phyloP scores from a whole-genome alignment of 2,329 filamentous ascomycete genomes.

The Raffaelea arxii region DNA sequence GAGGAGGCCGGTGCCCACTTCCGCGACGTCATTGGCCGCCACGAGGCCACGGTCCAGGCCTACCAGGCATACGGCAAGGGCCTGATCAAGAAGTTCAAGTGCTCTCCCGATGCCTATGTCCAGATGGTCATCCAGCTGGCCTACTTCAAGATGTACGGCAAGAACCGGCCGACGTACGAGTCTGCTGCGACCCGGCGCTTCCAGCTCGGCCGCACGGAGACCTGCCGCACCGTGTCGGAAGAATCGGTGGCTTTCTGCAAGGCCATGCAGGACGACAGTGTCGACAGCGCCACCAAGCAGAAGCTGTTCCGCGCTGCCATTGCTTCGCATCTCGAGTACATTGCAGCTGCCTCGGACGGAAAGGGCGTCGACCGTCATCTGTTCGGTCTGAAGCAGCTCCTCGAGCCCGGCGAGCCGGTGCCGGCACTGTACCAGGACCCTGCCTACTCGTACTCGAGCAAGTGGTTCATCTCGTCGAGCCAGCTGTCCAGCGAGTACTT shows the following conservation, averaged over 20 bases:
- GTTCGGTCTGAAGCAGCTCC: conserved; percentile 90
- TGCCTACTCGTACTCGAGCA: conserved; percentile 70
- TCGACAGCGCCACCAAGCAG: conserved; percentile 40
- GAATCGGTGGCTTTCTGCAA: conserved; percentile 85
- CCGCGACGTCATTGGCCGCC: conserved; percentile 67
- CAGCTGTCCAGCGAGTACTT: conserved; percentile 96
- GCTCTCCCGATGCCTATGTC: conserved; percentile 92
- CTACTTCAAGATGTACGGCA: conserved; percentile 98
- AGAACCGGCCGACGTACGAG: conserved; percentile 95
- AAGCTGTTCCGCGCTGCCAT: conserved; percentile 76
- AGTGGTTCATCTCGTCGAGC: conserved; percentile 81
- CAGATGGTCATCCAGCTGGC: conserved; percentile 98
- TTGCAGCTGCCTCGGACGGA: conserved; percentile 77
- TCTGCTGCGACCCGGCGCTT: conserved; percentile 90
- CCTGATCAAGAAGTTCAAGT: conserved; percentile 98
- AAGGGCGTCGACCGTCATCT: conserved; percentile 93
- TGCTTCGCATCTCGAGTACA: conserved; percentile 80
- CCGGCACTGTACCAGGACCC: conserved; percentile 83
- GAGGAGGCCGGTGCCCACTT: conserved; percentile 73
- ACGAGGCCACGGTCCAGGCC: conserved; percentile 87
- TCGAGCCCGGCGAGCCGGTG: conserved; percentile 69
- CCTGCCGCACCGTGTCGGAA: conserved; percentile 84
- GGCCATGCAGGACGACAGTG: conserved; percentile 64
- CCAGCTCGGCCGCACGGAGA: conserved; percentile 93
- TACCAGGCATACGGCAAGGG: conserved; percentile 98